Percentiles rank a stretch among this genome's conserved stretches.
Evolutionary conservation across 805 yeast species (phyloP).

Genomic region (Pichia pseudocactophila): DNA sequence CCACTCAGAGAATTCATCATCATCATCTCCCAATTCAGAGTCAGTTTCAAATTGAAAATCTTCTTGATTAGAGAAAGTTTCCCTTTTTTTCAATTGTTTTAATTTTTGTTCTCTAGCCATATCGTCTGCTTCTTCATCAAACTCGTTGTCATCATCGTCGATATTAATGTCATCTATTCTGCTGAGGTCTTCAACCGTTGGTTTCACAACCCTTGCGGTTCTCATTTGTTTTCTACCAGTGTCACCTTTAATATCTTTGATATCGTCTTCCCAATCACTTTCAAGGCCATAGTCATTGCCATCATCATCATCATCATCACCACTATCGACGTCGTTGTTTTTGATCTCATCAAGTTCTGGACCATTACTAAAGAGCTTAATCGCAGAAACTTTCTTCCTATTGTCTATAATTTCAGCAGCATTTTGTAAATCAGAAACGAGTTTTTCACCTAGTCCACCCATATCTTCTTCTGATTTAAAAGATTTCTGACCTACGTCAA

Average conservation of each 20-base stretch:
- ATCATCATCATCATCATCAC: no score
- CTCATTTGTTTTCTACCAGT: slow-evolving; percentile 63
- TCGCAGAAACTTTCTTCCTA: slow-evolving; percentile 44
- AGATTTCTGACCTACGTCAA: slow-evolving; percentile 53
- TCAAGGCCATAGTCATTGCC: slow-evolving; percentile 21
- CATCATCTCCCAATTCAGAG: slow-evolving; percentile 39
- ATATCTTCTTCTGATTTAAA: slow-evolving; percentile 24
- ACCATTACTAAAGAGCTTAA: slow-evolving; percentile 61
- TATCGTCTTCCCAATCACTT: slow-evolving; percentile 20
- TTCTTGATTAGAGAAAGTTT: slow-evolving; percentile 15
- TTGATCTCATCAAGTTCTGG: slow-evolving; percentile 28
- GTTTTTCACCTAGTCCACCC: slow-evolving; percentile 72
- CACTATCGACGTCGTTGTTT: slow-evolving; percentile 29
- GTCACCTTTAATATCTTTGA: slow-evolving; percentile 28
- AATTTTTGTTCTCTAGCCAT: slow-evolving; percentile 37
- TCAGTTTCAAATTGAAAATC: slow-evolving; percentile 42
- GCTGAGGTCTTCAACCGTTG: slow-evolving; percentile 36
- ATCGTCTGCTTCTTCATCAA: slow-evolving; percentile 32
- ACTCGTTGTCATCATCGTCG: slow-evolving; percentile 32
- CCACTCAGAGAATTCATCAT: slow-evolving; percentile 32
- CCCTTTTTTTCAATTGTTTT: slow-evolving; percentile 21
- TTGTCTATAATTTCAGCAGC: slow-evolving; percentile 47
- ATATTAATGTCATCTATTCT: slow-evolving; percentile 37
- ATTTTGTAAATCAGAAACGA: slow-evolving; percentile 74
- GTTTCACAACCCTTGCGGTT: slow-evolving; percentile 49